Percentiles rank a stretch among this genome's conserved stretches.
Evolutionary conservation across 148 eudicot species (phyloP).

Genomic region (Pouteria glomerata): DNA sequence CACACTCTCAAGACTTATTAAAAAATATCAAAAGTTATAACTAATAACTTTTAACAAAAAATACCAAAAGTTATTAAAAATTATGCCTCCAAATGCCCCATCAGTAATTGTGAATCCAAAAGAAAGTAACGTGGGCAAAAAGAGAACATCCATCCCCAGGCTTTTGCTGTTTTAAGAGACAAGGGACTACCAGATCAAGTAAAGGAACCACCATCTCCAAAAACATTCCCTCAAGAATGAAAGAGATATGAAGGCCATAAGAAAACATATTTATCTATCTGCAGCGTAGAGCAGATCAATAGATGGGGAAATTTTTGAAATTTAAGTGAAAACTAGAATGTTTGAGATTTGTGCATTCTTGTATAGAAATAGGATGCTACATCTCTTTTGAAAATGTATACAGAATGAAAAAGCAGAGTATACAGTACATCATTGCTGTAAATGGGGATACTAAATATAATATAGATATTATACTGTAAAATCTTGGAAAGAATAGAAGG

Average conservation of each 20-base stretch:
- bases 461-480: too few relatives aligned
- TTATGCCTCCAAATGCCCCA: too few relatives aligned
- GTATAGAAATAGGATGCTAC: neutral
- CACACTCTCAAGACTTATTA: too few relatives aligned
- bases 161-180: conserved; percentile 2
- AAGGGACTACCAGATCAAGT: neutral
- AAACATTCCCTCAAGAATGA: neutral
- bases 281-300: neutral
- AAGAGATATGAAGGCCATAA: neutral
- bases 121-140: conserved; percentile 14
- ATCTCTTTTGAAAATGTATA: neutral
- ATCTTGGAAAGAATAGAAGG: neutral
- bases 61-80: too few relatives aligned
- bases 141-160: conserved; percentile 13
- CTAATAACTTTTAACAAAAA: too few relatives aligned
- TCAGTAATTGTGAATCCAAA: too few relatives aligned
- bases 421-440: too few relatives aligned
- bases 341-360: neutral
- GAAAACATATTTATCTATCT: neutral
- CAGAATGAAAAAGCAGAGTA: neutral
- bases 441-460: too few relatives aligned
- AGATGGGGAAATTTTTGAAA: neutral
- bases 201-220: neutral
- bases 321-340: neutral
- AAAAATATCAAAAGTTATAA: too few relatives aligned